Conservation (phyloP, 768 basidiomycete species). For the Epithele typhae region DNA sequence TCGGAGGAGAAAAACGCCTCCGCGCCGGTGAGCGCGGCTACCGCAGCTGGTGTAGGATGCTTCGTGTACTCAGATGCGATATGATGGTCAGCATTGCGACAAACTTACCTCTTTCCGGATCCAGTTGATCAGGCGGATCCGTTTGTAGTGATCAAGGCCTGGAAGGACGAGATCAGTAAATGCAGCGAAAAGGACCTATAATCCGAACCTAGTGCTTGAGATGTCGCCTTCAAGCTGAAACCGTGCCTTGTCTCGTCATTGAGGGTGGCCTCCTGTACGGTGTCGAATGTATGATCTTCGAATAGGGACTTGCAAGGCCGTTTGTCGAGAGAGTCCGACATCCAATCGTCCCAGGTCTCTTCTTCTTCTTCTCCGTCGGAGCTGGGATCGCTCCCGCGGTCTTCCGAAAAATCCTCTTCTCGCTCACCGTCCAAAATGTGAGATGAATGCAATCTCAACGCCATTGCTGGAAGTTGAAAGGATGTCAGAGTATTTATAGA, state of each 20-base stretch:
- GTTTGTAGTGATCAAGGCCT: constrained; percentile 77
- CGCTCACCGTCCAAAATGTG: constrained; percentile 2
- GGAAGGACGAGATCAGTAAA: constrained; percentile 4
- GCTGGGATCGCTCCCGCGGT: constrained; percentile 8
- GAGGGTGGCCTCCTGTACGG: constrained; percentile 51
- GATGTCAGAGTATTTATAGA: too few relatives aligned
- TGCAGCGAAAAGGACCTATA: background rate
- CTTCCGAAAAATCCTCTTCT: background rate
- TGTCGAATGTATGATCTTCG: constrained; percentile 56
- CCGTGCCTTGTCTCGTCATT: constrained; percentile 59
- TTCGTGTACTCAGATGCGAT: constrained; percentile 25
- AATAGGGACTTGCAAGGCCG: constrained; percentile 70
- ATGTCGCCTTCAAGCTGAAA: constrained; percentile 56
- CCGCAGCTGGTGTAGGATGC: constrained; percentile 47
- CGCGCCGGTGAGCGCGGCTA: constrained; percentile 45
- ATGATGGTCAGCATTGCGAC: background rate
- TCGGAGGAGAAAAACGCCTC: constrained; percentile 71
- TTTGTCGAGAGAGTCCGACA: constrained; percentile 56
- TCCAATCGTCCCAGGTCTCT: constrained; percentile 81
- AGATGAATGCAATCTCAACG: constrained; percentile 8
- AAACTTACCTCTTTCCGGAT: constrained; percentile 66
- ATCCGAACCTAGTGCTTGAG: constrained; percentile 50
- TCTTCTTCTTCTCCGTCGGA: constrained; percentile 24
- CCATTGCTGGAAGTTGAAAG: constrained; percentile 4
- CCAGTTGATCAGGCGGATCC: constrained; percentile 82